Percentiles rank a stretch among this genome's conserved stretches.
Conservation (phyloP, 345 rosid species). For the Populus simonii region DNA sequence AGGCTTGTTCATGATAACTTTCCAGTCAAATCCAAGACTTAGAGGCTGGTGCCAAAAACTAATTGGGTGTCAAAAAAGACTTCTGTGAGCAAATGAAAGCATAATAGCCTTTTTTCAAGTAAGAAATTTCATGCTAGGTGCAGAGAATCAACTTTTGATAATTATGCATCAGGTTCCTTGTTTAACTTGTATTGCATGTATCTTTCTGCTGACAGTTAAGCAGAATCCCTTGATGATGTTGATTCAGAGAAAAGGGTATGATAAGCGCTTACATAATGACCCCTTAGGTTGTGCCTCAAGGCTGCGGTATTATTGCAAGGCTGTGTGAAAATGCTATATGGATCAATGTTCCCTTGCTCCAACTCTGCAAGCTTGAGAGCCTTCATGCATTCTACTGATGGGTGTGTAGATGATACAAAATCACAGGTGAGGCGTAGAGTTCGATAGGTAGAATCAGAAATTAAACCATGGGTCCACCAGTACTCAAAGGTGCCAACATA, state of each 20-base stretch:
- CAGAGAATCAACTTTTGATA: not conserved
- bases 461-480: slow-evolving; percentile 97
- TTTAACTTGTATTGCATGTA: not conserved
- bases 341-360: slow-evolving; percentile 85
- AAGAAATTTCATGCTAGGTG: not conserved
- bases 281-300: slow-evolving; percentile 50
- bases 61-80: not conserved
- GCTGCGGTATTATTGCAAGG: slow-evolving; percentile 63
- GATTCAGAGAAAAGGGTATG: not conserved
- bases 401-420: slow-evolving; percentile 61
- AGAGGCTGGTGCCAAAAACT: not conserved
- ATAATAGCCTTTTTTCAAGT: not conserved
- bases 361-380: slow-evolving; percentile 50
- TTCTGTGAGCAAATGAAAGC: not conserved
- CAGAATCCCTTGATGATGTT: not conserved
- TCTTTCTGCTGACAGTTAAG: not conserved
- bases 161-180: not conserved
- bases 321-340: slow-evolving; percentile 75
- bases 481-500: slow-evolving; percentile 81
- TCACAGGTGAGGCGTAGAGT: slow-evolving; percentile 51
- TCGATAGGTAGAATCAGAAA: slow-evolving; percentile 79
- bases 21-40: not conserved
- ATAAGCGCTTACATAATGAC: slow-evolving; percentile 66
- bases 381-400: slow-evolving; percentile 56
- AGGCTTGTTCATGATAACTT: not conserved